Conservation (phyloP, 805 yeast genomes). For the Zygotorulaspora danielsina region DNA sequence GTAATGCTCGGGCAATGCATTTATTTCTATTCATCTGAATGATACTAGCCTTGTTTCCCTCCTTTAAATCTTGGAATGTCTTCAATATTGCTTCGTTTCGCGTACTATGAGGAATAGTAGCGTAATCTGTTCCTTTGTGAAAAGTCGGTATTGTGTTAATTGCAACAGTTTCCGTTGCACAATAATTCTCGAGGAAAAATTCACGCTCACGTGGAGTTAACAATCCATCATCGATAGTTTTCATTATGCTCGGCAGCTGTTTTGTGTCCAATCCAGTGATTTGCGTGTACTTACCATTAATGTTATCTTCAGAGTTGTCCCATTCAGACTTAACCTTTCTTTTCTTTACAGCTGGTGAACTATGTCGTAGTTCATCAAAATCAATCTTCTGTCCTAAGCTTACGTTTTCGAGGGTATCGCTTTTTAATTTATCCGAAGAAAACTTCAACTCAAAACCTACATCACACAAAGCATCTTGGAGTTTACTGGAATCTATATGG, state of each 20-base stretch:
- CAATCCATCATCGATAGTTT: slow-evolving; percentile 11
- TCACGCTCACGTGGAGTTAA: slow-evolving; percentile 21
- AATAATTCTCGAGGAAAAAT: slow-evolving; percentile 24
- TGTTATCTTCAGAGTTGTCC: not conserved
- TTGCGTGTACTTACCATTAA: not conserved
- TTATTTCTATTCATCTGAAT: slow-evolving; percentile 30
- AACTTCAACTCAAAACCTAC: not conserved
- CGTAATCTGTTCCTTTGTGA: slow-evolving; percentile 6
- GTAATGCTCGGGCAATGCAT: slow-evolving; percentile 25
- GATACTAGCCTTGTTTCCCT: slow-evolving; percentile 15
- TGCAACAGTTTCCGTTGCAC: slow-evolving; percentile 20
- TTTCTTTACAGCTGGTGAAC: slow-evolving; percentile 5
- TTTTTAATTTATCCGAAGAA: slow-evolving; percentile 6
- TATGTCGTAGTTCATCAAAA: slow-evolving; percentile 8
- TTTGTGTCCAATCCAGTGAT: not conserved
- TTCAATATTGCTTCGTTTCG: slow-evolving; percentile 12
- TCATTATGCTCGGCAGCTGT: slow-evolving; percentile 1
- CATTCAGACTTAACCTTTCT: not conserved
- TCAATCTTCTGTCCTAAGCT: slow-evolving; percentile 15
- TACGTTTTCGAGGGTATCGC: slow-evolving; percentile 5
- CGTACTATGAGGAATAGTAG: slow-evolving; percentile 20
- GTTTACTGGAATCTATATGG: not conserved
- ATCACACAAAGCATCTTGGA: too few relatives aligned
- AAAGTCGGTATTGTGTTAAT: slow-evolving; percentile 28
- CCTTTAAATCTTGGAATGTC: slow-evolving; percentile 16